Base-by-base conservation (phyloP, 805 yeast species). In the Metschnikowia borealis region DNA sequence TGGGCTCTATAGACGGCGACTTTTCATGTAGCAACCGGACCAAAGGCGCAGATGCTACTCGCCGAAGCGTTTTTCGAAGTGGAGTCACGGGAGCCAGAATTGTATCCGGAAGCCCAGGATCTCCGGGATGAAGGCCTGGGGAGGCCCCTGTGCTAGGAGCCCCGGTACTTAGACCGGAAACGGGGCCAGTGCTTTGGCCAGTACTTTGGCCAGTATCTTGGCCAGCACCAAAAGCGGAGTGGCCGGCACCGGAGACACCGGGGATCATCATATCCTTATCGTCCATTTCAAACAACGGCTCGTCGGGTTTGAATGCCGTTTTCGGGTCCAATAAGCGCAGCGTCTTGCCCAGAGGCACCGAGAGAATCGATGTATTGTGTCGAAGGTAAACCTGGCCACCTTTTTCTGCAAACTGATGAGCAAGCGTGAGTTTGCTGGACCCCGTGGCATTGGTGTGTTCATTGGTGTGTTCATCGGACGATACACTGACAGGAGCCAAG, bases 21-120 rank as follows among this genome's bases (percentile, higher is more conserved):
- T 50, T 47, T 13, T 62, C 71, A 51, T 58, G 59, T 51, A 71
- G 53, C n/a, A 70, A 50, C 4, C 71, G 51, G 15, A 73, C 86
- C 49, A 85, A 73, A 10, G 96, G 96, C 1, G 94, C 95, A 0
- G 96, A 88, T 0, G 96, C 91, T 1, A 87, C 95, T 54, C 95
- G 74, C 53, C 94, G 72, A 21, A 87, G 68, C 18, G 74, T 72
- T 38, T 71, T 67, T 18, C 70, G 77, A 37, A 76, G 60, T 1
- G 70, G 65, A 11, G 64, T 50, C 6, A 47, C 47, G 4, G 58
- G 59, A 0, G 48, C 37, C 14, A 48, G 42, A 26, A 26, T 11
- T 26, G 29, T 26, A 26, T 10, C 29, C 29, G 29, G 11, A 26
- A 26, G 29, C 11, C 29, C 29, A 26, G 29, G 29, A 26, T 11